Evolutionary conservation across 495 filamentous ascomycete genomes (phyloP).

Genomic region (Aspergillus kassunensis): DNA sequence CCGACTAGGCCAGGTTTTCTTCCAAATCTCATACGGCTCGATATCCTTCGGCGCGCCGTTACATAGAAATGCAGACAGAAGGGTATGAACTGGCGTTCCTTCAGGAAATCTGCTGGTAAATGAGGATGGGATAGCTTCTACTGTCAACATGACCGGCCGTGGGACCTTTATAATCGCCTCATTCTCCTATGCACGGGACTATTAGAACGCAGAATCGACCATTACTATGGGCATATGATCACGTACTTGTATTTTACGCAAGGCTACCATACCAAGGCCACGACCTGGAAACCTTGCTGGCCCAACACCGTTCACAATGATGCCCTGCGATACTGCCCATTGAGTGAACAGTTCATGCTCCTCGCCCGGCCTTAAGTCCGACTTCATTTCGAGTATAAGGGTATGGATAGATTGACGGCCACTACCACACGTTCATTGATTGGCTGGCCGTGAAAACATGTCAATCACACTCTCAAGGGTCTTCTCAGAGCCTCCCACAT

Average conservation of each 20-base stretch:
- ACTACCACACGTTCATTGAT: no score
- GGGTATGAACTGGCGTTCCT: slow-evolving; percentile 59
- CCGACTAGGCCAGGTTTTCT: slow-evolving; percentile 60
- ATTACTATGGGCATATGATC: not conserved
- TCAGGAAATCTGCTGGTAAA: slow-evolving; percentile 42
- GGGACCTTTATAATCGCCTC: slow-evolving; percentile 63
- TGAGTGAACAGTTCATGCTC: slow-evolving; percentile 49
- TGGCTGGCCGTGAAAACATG: no score
- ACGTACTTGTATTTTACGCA: slow-evolving; percentile 56
- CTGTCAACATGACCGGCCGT: slow-evolving; percentile 55
- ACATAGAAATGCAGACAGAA: slow-evolving; percentile 67
- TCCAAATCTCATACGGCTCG: slow-evolving; percentile 52
- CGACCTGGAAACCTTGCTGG: slow-evolving; percentile 59
- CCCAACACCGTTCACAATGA: slow-evolving; percentile 56
- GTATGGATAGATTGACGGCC: no score
- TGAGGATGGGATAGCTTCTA: slow-evolving; percentile 51
- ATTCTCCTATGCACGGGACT: slow-evolving; percentile 30
- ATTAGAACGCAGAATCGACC: slow-evolving; percentile 1
- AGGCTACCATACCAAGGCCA: slow-evolving; percentile 72
- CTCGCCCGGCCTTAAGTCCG: slow-evolving; percentile 39
- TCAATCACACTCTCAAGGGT: no score
- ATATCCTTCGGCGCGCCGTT: slow-evolving; percentile 36
- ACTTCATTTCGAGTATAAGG: slow-evolving; percentile 25
- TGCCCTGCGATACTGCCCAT: slow-evolving; percentile 59
- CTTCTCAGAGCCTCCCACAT: no score